Evolutionary conservation across 1,284 basidiomycete genomes (phyloP), one percentile per base, ranked within the genome.

Genomic region (Pseudozyma pruni): DNA sequence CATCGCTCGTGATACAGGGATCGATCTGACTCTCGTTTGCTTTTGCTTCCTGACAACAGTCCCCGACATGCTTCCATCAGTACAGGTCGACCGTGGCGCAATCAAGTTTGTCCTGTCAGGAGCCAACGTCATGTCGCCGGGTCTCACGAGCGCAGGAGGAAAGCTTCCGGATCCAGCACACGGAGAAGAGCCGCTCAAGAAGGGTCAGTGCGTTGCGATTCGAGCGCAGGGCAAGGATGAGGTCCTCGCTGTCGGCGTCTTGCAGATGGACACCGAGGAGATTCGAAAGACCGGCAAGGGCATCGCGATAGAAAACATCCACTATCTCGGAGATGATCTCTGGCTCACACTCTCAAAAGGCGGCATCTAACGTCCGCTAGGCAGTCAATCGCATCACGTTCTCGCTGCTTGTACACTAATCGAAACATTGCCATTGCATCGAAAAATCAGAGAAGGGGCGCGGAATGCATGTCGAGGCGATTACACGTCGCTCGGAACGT

Each of bases 181-280:
- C 41, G 83, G 87, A 22, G 89, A 90, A 31, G 84, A 84, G 31
- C 90, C 88, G 1, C 84, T 98, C 34, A 86, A 89, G 16, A 87
- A 88, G 41, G 89, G 88, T 10, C 86, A 87, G 1, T 86, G 91
- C 13, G 93, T 99, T 14, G 92, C 91, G 1, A 90, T 99, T 56
- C 87, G 90, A 74, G 93, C 94, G 16, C 94, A 98, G 83, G 95
- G 94, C n/a, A 99, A 99, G 84, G 91, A 94, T 70, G 89, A 93
- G 74, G 90, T 94, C 1, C 89, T 92, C 29, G 95, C 90, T 0
- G 88, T 99, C 54, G 96, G 96, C 3, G 85, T 93, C 58, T 89
- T 90, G 69, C 91, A 91, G 82, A 85, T 94, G 70, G 85, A 87
- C 45, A 92, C 92, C 27, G 93, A 94, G 77, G 94, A 98, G 49